Evolutionary conservation across 352 stramenopile species (phyloP).

Genomic region (Peronospora farinosa): DNA sequence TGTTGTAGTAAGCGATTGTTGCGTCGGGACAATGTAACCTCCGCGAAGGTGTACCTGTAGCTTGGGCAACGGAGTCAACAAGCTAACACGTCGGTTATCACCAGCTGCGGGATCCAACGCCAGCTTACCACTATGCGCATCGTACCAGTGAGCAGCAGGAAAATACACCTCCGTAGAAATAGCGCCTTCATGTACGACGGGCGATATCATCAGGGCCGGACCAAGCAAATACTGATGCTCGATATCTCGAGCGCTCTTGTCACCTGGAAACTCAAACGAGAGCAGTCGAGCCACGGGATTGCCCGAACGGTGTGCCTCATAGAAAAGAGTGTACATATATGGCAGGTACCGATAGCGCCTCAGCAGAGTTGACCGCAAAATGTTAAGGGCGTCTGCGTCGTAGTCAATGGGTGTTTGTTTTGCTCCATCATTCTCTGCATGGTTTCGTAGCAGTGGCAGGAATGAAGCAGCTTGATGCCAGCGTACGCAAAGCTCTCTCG

Average conservation of each 20-base stretch:
- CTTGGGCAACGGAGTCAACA: slow-evolving; percentile 49
- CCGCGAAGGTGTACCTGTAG: slow-evolving; percentile 64
- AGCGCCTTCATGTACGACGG: slow-evolving; percentile 54
- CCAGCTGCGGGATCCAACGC: slow-evolving; percentile 9
- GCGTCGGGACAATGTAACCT: slow-evolving; percentile 55
- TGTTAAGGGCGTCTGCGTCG: slow-evolving; percentile 54
- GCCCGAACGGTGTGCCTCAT: slow-evolving; percentile 40
- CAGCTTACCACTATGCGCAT: slow-evolving; percentile 42
- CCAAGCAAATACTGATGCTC: slow-evolving; percentile 76
- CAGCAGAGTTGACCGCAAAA: slow-evolving; percentile 52
- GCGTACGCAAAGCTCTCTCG: slow-evolving; percentile 66
- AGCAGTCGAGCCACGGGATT: slow-evolving; percentile 47
- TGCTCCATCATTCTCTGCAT: slow-evolving; percentile 34
- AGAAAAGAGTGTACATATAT: slow-evolving; percentile 86
- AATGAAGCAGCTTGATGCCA: slow-evolving; percentile 81
- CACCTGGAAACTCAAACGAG: slow-evolving; percentile 58
- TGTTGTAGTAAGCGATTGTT: slow-evolving; percentile 50
- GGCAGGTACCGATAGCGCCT: slow-evolving; percentile 66
- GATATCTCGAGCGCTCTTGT: slow-evolving; percentile 31
- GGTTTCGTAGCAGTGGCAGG: slow-evolving; percentile 72
- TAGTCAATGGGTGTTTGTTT: slow-evolving; percentile 65
- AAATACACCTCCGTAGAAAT: slow-evolving; percentile 64
- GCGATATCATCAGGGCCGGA: slow-evolving; percentile 66
- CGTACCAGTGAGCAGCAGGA: slow-evolving; percentile 64
- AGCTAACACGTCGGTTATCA: slow-evolving; percentile 24